Evolutionary conservation across 2,329 filamentous ascomycete species (phyloP), one percentile per base, ranked within the genome.

Genomic region (Eurotiales sp.): DNA sequence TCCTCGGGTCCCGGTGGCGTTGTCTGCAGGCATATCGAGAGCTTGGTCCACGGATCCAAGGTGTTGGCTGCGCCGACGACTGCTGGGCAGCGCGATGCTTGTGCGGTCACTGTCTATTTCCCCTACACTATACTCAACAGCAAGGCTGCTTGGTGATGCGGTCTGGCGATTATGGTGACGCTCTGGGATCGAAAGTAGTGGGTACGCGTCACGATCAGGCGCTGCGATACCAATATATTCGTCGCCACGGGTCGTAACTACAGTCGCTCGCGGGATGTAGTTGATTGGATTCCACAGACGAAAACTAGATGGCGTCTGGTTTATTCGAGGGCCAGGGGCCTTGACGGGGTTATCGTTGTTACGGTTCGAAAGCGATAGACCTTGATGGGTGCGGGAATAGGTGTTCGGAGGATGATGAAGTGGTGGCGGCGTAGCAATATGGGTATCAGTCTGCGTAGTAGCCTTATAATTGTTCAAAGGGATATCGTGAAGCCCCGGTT

Each of bases 281-380:
- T 84, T 84, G 61, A 81, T 74, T 32, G 81, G 81, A 64, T 83
- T 83, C 70, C 80, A 82, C 55, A 84, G 75, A 52, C 79, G 74
- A 49, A 78, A 76, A 6, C 36, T 32, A 65, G 37, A 64, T 61
- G 51, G 59, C 53, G 57, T 65, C 11, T 61, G 55, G 56, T 62
- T 54, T 57, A 56, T 57, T 54, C 32, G 30, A 8, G 21, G 15
- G 23, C 40, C 36, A 37, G 27, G 37, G 17, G 42, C 32, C 27
- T 41, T 39, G 6, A 8, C 40, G 29, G 30, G 25, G 30, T 40
- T 50, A 3, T 23, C 44, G 50, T 55, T 47, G 30, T 50, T 48
- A 37, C 55, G 59, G 43, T 55, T 41, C 29, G 54, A 56, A 14
- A 47, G 53, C n/a, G 49, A 48, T 14, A 45, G 36, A 22, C 23